Evolutionary conservation across 148 eudicot species (phyloP), one percentile per base, ranked within the genome.

Genomic region (Silene uniflora): DNA sequence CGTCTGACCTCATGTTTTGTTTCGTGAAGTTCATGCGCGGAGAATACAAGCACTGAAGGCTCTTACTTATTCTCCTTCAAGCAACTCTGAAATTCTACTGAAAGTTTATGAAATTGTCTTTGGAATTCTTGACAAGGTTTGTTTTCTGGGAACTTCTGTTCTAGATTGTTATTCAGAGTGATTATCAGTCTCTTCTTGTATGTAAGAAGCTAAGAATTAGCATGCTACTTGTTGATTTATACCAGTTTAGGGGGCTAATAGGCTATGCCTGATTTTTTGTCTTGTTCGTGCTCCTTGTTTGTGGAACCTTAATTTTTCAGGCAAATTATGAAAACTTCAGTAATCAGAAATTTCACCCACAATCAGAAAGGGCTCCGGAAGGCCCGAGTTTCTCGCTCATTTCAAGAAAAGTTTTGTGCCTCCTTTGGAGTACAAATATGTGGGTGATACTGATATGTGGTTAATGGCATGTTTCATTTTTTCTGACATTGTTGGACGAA

Each of bases 41-140:
- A 89, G 98, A 76, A 71, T 95, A 52, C 98, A 95, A 85, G 98
- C 98, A 27, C 73, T 95, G 83, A 95, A 95, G 91, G 98, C 97
- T 85, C 93, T 95, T 63, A 89, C 96, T 2, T 95, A 90, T 85
- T 93, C 96, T 77, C 89, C 98, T 83, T 87, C 98, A 72, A 90
- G 89, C 83, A 88, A 76, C 89, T 85, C 93, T 42, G 98, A 95
- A 75, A 90, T 95, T 74, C 85, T 92, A 67, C 71, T 83, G 75
- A 90, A 82, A 74, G 84, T 95, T 75, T 95, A 90, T 55, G 97
- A 92, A 79, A 89, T 95, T 76, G 98, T 95, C 59, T 95, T 95
- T 73, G 86, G 89, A 76, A 91, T 95, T 78, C 89, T 95, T 75
- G 96, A 95, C 65, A 90, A 95, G 98, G 98, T 95, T 75, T 77